Evolutionary conservation across 768 basidiomycete genomes (phyloP).

Genomic region (Coprinopsis strossmayeri): DNA sequence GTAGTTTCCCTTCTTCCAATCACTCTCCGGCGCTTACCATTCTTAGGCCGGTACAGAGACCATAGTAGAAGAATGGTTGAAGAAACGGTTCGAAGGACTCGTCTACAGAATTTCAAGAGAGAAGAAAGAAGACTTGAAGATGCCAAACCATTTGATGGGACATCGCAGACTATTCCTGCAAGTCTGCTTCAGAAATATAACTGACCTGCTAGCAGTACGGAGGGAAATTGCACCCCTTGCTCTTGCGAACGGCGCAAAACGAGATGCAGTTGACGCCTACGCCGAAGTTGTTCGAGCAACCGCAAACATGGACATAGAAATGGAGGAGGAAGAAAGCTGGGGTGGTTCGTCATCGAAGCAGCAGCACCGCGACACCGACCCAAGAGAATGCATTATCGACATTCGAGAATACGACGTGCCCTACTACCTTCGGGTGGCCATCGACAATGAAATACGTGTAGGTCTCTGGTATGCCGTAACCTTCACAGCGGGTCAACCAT

Average conservation of each 20-base stretch:
- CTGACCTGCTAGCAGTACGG: slow-evolving; percentile 81
- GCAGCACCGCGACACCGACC: slow-evolving; percentile 45
- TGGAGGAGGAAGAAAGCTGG: slow-evolving; percentile 48
- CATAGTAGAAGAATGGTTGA: slow-evolving; percentile 90
- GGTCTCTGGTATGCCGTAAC: slow-evolving; percentile 96
- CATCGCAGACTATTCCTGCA: slow-evolving; percentile 85
- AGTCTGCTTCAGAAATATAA: slow-evolving; percentile 88
- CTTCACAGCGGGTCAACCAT: slow-evolving; percentile 74
- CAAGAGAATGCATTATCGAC: slow-evolving; percentile 90
- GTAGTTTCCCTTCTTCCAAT: not conserved
- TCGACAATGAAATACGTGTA: slow-evolving; percentile 96
- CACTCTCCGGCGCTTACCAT: slow-evolving; percentile 4
- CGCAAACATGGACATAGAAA: slow-evolving; percentile 55
- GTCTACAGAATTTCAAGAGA: slow-evolving; percentile 73
- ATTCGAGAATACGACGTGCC: slow-evolving; percentile 95
- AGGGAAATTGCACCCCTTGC: slow-evolving; percentile 89
- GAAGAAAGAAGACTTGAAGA: slow-evolving; percentile 87
- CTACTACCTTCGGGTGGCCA: slow-evolving; percentile 97
- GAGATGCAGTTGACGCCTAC: slow-evolving; percentile 94
- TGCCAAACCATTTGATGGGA: slow-evolving; percentile 97
- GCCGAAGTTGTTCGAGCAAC: slow-evolving; percentile 90
- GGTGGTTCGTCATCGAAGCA: slow-evolving; percentile 3
- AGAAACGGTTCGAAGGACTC: slow-evolving; percentile 87
- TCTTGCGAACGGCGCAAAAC: slow-evolving; percentile 83
- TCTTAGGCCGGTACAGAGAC: slow-evolving; percentile 71